Evolutionary conservation across 108 stramenopile species (phyloP), one percentile per base, ranked within the genome.

Genomic region (Seminavis robusta): DNA sequence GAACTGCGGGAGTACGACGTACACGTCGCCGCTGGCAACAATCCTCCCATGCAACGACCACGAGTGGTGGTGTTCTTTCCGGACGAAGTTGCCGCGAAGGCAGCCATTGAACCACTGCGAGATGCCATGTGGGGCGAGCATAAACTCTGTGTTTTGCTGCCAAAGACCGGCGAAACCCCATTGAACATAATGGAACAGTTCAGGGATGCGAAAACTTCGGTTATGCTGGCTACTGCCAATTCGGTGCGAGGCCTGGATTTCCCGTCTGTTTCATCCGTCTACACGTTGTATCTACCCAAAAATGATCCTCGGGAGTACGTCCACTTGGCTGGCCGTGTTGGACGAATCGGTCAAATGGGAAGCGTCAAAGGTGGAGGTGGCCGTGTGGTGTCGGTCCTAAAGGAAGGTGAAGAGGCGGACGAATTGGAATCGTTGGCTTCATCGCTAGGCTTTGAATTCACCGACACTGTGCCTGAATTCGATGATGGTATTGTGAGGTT

Each of bases 61-160:
- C 71, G 82, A 13, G 90, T 92, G 15, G 84, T 92, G 0, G 72
- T 87, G 4, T 92, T 88, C 64, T 88, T 88, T 53, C 87, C 91
- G 1, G 70, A 76, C 30, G 91, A 92, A 61, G 79, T 69, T n/a
- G 59, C 70, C 31, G 91, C 87, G 4, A 69, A 72, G 34, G 68
- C 56, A 8, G 63, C 84, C 8, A 84, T 83, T 33, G 58, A 51
- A 13, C 56, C 71, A 0, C 43, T 92, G 20, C 65, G 91, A 25
- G 84, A 88, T 74, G 84, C 91, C 27, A 46, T 92, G 48, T 92
- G 91, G 91, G 84, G 84, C 23, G 74, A 88, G 24, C 87, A 88
- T 52, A 59, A 67, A 36, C 49, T 92, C 11, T 81, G 86, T 47
- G 86, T 84, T 5, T 57, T 92, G 24, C 51, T 92, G 6, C 90